Evolutionary conservation across 371 early-diverging fungal species (phyloP).

Genomic region (Paraphysoderma sedebokerense): DNA sequence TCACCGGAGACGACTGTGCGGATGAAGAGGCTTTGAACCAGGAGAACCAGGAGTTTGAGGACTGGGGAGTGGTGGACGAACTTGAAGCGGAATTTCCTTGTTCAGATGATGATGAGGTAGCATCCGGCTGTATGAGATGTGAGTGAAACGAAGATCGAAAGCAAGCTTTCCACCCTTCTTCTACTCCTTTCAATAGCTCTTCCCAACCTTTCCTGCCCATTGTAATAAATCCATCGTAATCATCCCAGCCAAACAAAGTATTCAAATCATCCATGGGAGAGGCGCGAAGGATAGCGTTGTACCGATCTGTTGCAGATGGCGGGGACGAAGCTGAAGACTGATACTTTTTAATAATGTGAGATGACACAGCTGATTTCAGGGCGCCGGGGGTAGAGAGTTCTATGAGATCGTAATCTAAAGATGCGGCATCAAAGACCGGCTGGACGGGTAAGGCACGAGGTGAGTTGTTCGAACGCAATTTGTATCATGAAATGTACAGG

Average conservation of each 20-base stretch:
- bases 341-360: no score
- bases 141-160: not conserved
- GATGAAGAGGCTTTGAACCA: not conserved
- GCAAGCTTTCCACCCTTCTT: not conserved
- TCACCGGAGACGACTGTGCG: no score
- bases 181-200: constrained; percentile 3
- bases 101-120: no score
- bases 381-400: not conserved
- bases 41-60: not conserved
- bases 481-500: no score
- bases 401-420: not conserved
- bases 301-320: constrained; percentile 1
- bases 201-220: constrained; percentile 8
- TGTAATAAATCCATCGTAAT: not conserved
- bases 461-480: no score
- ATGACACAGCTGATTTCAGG: no score
- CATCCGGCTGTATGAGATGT: not conserved
- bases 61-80: not conserved
- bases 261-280: not conserved
- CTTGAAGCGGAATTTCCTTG: not conserved
- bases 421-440: not conserved
- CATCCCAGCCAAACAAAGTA: not conserved
- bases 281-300: constrained; percentile 7
- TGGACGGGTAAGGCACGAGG: no score
- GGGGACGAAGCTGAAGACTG: not conserved